A percentile compares a stretch with the other conserved stretches of the same genome.
Conservation (phyloP, 1,284 basidiomycete species). For the Blastosporella zonata region DNA sequence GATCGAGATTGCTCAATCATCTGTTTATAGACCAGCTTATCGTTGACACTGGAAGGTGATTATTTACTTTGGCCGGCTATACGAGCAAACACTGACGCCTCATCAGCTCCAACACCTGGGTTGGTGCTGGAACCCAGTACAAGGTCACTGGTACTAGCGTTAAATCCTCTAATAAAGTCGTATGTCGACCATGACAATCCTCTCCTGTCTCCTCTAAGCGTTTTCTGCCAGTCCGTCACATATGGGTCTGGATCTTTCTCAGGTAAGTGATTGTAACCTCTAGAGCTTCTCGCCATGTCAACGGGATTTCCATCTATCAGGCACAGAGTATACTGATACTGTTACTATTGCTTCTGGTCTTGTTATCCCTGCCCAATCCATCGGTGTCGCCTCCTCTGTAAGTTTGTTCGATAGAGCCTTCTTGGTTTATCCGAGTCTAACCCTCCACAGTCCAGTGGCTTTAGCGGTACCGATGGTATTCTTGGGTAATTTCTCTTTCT, state of each 20-base stretch:
- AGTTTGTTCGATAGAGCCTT: constrained; percentile 22
- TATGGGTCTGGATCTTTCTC: constrained; percentile 54
- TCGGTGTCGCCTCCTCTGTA: constrained; percentile 45
- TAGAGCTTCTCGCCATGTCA: background rate
- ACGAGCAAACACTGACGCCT: background rate
- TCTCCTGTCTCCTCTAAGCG: background rate
- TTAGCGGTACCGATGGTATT: constrained; percentile 47
- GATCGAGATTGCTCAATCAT: background rate
- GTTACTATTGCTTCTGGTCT: constrained; percentile 37
- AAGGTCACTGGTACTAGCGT: constrained; percentile 44
- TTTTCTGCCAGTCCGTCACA: constrained; percentile 37
- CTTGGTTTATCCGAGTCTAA: background rate
- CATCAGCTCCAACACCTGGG: constrained; percentile 63
- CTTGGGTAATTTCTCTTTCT: constrained; percentile 36
- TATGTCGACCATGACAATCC: constrained; percentile 24
- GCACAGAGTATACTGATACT: constrained; percentile 46
- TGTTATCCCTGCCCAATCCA: constrained; percentile 46
- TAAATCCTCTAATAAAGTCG: constrained; percentile 39
- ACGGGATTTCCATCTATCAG: constrained; percentile 25
- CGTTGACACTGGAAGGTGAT: constrained; percentile 40
- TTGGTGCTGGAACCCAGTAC: constrained; percentile 49
- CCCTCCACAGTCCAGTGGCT: constrained; percentile 25
- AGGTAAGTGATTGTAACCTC: constrained; percentile 26
- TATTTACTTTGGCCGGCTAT: background rate
- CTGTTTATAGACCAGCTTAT: constrained; percentile 33